These are phyloP conservation scores for Aspergillus eucalypticola DNA, from an alignment of 2,329 filamentous ascomycete genomes.

Conservation along the genomic window DNA sequence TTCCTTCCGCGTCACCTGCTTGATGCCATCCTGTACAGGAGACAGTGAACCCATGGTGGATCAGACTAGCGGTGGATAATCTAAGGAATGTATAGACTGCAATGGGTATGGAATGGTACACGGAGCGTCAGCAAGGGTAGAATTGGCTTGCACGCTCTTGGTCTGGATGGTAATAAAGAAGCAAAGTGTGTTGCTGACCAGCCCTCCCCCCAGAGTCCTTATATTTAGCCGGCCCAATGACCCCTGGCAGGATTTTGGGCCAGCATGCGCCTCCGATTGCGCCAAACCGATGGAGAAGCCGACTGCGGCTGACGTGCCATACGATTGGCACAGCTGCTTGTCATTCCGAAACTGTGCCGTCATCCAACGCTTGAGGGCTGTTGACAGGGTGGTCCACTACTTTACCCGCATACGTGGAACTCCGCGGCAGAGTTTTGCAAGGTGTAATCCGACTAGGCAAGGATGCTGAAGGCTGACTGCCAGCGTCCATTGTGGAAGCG, in stretches of 20 bases:
- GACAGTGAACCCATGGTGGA: conserved; percentile 1
- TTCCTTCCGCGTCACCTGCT: conserved; percentile 8
- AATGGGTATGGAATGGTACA: background rate
- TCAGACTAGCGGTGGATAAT: background rate
- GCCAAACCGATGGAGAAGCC: background rate
- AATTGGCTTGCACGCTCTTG: background rate
- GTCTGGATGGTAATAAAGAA: background rate
- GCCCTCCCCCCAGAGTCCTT: background rate
- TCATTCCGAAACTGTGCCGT: background rate
- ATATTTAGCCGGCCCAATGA: background rate
- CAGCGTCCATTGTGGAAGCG: background rate
- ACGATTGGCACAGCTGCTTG: background rate
- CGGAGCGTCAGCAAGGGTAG: background rate
- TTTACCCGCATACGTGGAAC: background rate
- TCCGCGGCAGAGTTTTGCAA: background rate
- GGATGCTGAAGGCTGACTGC: background rate
- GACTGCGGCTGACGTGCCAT: background rate
- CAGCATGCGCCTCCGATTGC: background rate
- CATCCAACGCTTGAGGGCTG: background rate
- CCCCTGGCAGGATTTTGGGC: conserved; percentile 1
- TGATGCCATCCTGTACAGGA: conserved; percentile 6
- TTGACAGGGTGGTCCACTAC: background rate
- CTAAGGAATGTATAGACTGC: background rate
- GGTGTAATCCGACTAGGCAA: too few relatives aligned
- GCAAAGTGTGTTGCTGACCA: background rate